phyloP scores from a whole-genome alignment of 371 early-diverging fungal genomes.

The Pancytospora philotis region DNA sequence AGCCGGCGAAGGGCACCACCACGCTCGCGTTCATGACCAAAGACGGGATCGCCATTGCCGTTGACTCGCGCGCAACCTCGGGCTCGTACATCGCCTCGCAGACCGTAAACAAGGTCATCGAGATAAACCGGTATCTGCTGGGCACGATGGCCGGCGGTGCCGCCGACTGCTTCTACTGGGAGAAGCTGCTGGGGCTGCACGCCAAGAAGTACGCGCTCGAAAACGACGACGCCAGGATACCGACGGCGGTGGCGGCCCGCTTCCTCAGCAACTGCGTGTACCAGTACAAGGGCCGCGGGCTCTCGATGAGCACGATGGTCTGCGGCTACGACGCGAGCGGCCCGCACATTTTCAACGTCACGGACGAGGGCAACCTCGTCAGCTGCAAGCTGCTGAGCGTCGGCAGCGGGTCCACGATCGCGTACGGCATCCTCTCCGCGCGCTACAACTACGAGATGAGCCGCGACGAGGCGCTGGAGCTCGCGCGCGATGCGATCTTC shows the following conservation, averaged over 20 bases:
- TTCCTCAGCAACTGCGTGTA: slow-evolving; percentile 85
- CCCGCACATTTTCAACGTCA: slow-evolving; percentile 90
- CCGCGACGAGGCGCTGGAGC: slow-evolving; percentile 79
- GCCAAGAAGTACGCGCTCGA: slow-evolving; percentile 76
- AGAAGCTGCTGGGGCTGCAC: slow-evolving; percentile 85
- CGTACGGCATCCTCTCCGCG: slow-evolving; percentile 82
- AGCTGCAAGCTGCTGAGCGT: slow-evolving; percentile 84
- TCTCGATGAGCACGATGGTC: slow-evolving; percentile 98
- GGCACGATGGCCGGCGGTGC: slow-evolving; percentile 99
- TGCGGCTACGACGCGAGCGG: slow-evolving; percentile 97
- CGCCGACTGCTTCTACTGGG: slow-evolving; percentile 99
- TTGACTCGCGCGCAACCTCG: slow-evolving; percentile 93
- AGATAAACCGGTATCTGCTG: slow-evolving; percentile 92
- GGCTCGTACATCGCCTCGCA: slow-evolving; percentile 94
- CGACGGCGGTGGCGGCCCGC: slow-evolving; percentile 94
- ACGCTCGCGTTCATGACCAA: slow-evolving; percentile 94
- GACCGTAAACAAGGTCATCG: slow-evolving; percentile 95
- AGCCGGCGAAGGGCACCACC: slow-evolving; percentile 80
- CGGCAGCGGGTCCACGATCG: slow-evolving; percentile 89
- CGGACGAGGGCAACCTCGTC: slow-evolving; percentile 83
- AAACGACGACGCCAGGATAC: slow-evolving; percentile 88
- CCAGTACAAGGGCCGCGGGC: slow-evolving; percentile 89
- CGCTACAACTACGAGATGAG: slow-evolving; percentile 77
- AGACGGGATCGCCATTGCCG: slow-evolving; percentile 89
- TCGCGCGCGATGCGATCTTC: slow-evolving; percentile 86